These are phyloP conservation scores for Chlamydomonas incerta DNA, from an alignment of 139 green algal species.

Conservation along the genomic window DNA sequence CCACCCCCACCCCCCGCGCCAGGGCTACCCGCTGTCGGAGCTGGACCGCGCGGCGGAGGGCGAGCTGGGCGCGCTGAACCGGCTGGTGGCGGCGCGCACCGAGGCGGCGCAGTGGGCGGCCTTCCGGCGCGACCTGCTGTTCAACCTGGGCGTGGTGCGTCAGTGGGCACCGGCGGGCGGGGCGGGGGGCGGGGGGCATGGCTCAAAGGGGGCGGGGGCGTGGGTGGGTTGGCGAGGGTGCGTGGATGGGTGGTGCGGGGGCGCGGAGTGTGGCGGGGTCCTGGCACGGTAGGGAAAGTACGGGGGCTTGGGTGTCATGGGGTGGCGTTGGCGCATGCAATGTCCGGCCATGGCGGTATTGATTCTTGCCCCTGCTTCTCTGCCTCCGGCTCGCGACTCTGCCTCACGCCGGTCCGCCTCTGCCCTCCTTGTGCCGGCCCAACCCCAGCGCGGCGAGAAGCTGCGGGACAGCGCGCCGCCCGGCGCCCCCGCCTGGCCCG, in stretches of 20 bases:
- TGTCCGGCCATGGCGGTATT: too few species aligned
- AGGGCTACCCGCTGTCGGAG: constrained; percentile 58
- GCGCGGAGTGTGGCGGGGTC: too few species aligned
- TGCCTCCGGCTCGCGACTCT: too few species aligned
- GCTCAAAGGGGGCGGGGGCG: too few species aligned
- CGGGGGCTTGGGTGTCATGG: too few species aligned
- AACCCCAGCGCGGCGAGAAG: constrained; percentile 34
- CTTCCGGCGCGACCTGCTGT: constrained; percentile 57
- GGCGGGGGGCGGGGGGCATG: not conserved
- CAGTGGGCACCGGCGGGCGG: too few species aligned
- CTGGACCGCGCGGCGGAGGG: constrained; percentile 51
- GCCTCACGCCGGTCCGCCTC: too few species aligned
- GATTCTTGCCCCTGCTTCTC: too few species aligned
- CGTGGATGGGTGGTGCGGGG: too few species aligned
- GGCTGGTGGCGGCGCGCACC: constrained; percentile 39
- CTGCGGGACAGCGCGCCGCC: not conserved
- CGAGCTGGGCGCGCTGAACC: constrained; percentile 52
- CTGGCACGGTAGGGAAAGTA: too few species aligned
- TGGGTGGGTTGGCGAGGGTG: too few species aligned
- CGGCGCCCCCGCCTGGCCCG: not conserved
- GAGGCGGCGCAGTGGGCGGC: constrained; percentile 46
- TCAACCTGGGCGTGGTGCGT: constrained; percentile 70
- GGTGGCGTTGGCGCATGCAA: too few species aligned
- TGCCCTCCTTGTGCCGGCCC: not conserved
- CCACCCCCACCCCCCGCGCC: not conserved